phyloP scores from a whole-genome alignment of 352 stramenopile species.

The Phytophthora constricta region DNA sequence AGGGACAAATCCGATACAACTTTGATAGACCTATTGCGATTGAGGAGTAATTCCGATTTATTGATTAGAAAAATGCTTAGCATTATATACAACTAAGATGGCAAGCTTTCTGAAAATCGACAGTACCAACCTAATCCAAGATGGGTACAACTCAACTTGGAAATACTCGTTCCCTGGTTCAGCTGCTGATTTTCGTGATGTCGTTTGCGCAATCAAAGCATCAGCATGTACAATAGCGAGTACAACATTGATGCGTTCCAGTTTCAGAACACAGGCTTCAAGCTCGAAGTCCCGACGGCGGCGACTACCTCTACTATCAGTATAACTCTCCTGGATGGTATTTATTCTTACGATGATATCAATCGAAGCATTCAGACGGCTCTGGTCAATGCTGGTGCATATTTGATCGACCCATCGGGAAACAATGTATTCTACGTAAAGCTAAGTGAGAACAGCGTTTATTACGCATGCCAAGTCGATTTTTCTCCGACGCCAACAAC shows the following conservation, averaged over 20 bases:
- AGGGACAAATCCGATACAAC: constrained; percentile 18
- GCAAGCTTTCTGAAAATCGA: neutral
- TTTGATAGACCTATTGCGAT: neutral
- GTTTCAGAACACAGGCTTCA: constrained; percentile 29
- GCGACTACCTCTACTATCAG: constrained; percentile 15
- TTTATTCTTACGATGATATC: constrained; percentile 32
- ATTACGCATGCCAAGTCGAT: constrained; percentile 32
- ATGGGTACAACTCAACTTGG: constrained; percentile 32
- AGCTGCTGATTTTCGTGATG: constrained; percentile 24
- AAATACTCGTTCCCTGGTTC: constrained; percentile 12
- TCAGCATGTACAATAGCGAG: constrained; percentile 34
- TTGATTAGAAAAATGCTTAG: neutral
- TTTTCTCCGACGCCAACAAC: constrained; percentile 4
- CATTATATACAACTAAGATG: neutral
- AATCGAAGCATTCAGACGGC: constrained; percentile 23
- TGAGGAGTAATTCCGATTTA: neutral
- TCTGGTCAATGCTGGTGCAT: constrained; percentile 24
- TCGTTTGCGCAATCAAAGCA: constrained; percentile 21
- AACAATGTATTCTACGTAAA: constrained; percentile 30
- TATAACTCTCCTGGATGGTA: constrained; percentile 25
- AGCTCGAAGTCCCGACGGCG: constrained; percentile 24
- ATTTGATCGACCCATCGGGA: constrained; percentile 26
- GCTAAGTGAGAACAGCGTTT: constrained; percentile 23
- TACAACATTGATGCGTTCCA: constrained; percentile 30
- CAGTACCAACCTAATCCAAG: constrained; percentile 25